These are phyloP conservation scores for Globisporangium echinulatum DNA, from an alignment of 352 stramenopile species.

Conservation along the genomic window DNA sequence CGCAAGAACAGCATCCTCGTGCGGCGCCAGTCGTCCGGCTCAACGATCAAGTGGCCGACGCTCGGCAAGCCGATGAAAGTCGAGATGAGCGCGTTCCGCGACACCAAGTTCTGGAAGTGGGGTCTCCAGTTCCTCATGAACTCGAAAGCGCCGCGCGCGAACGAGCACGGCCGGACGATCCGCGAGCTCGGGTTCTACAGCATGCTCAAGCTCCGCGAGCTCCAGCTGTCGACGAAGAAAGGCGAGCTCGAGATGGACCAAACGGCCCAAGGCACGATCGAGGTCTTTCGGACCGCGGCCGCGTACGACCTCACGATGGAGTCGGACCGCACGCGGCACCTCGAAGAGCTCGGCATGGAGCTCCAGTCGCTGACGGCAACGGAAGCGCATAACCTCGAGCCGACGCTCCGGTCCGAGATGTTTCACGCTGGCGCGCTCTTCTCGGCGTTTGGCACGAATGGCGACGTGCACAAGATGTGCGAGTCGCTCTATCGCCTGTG, in stretches of 20 bases:
- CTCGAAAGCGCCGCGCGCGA: constrained; percentile 64
- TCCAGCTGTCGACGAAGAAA: constrained; percentile 73
- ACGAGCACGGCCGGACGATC: constrained; percentile 76
- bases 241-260: constrained; percentile 83
- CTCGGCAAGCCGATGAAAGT: constrained; percentile 77
- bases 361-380: constrained; percentile 51
- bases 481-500: constrained; percentile 73
- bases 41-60: constrained; percentile 25
- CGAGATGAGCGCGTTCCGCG: constrained; percentile 71
- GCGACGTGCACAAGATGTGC: constrained; percentile 87
- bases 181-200: constrained; percentile 83
- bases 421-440: constrained; percentile 64
- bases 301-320: constrained; percentile 68
- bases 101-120: constrained; percentile 86
- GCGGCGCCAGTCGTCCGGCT: constrained; percentile 5
- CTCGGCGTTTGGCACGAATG: constrained; percentile 77
- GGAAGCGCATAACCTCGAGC: constrained; percentile 64
- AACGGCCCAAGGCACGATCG: constrained; percentile 77
- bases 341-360: constrained; percentile 74
- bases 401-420: constrained; percentile 46
- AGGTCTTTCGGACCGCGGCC: constrained; percentile 53
- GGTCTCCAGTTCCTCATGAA: constrained; percentile 82
- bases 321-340: constrained; percentile 61
- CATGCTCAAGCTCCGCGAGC: constrained; percentile 76
- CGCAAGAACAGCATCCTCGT: constrained; percentile 17